Evolutionary conservation across 495 filamentous ascomycete species (phyloP), one percentile per base, ranked within the genome.

Genomic region (Beverwykella pulmonaria): DNA sequence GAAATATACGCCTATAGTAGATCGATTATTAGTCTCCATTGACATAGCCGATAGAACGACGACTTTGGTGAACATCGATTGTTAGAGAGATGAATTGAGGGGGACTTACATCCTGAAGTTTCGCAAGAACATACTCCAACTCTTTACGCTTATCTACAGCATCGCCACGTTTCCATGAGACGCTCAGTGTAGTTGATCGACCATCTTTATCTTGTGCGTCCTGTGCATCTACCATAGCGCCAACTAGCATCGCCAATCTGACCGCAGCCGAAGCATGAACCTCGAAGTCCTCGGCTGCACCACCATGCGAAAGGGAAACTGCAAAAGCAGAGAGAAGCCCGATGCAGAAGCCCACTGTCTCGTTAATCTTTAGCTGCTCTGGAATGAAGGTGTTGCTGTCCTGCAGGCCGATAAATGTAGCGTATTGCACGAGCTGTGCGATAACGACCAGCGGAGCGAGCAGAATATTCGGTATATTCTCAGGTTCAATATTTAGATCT

Each of bases 341-440:
- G 23, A 75, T 77, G 56, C 80, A 84, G 44, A 82, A 77, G 12
- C 81, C 81, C 1, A 81, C 65, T 0, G 78, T 80, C 19, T 55
- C 53, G 3, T 29, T 8, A 29, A 25, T 6, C 26, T 25, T 25
- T 3, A 19, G 46, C 17, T 14, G 1, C 48, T 29, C 48, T 23
- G 5, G 5, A 4, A 5, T 12, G 30, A 4, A 4, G 30, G 4
- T 12, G 12, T 34, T 34, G 12, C 30, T 12, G 12, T 34, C 12
- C 12, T 34, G 30, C 30, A 34, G 12, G 4, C 12, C 30, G 4
- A 4, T 34, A 44, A 44, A 44, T 2, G 39, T 10, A 14, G 39
- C 6, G 17, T 44, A 44, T n/a, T 44, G 39, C 8, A 44, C 39
- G 6, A 44, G 39, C 17, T 44, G 39, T n/a, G 9, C 6, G 17